These are phyloP conservation scores for Lecanicillium sp. DNA, from an alignment of 2,329 filamentous ascomycete genomes.

Conservation along the genomic window DNA sequence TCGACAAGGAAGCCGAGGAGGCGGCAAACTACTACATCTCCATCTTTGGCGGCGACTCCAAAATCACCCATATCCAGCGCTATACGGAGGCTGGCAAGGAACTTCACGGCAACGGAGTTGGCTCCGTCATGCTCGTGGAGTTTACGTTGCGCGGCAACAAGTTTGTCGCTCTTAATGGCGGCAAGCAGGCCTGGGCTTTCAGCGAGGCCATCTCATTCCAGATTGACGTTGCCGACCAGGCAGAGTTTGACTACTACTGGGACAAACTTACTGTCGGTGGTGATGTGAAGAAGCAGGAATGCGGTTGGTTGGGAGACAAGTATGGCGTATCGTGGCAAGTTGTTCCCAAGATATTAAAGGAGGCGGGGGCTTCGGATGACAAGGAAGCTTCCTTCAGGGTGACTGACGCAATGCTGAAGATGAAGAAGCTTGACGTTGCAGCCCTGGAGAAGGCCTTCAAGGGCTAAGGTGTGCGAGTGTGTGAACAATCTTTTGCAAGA, in stretches of 20 bases:
- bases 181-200: constrained; percentile 28
- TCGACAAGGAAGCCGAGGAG: constrained; percentile 31
- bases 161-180: constrained; percentile 37
- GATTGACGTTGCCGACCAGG: constrained; percentile 36
- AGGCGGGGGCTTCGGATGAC: constrained; percentile 25
- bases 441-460: constrained; percentile 3
- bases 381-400: constrained; percentile 22
- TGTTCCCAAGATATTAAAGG: constrained; percentile 27
- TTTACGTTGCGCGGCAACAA: constrained; percentile 18
- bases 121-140: constrained; percentile 3
- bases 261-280: constrained; percentile 31
- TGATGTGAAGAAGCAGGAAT: constrained; percentile 26
- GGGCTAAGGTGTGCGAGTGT: too few relatives aligned
- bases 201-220: constrained; percentile 34
- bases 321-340: constrained; percentile 42
- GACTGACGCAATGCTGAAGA: constrained; percentile 15
- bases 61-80: constrained; percentile 23
- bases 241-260: constrained; percentile 40
- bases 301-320: constrained; percentile 38
- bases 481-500: too few relatives aligned
- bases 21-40: constrained; percentile 33
- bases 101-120: constrained; percentile 1
- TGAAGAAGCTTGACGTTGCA: constrained; percentile 8
- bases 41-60: constrained; percentile 28
- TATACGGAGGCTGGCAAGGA: constrained; percentile 22